phyloP scores from a whole-genome alignment of 2,329 filamentous ascomycete species.

The Sphaerulina populicola region DNA sequence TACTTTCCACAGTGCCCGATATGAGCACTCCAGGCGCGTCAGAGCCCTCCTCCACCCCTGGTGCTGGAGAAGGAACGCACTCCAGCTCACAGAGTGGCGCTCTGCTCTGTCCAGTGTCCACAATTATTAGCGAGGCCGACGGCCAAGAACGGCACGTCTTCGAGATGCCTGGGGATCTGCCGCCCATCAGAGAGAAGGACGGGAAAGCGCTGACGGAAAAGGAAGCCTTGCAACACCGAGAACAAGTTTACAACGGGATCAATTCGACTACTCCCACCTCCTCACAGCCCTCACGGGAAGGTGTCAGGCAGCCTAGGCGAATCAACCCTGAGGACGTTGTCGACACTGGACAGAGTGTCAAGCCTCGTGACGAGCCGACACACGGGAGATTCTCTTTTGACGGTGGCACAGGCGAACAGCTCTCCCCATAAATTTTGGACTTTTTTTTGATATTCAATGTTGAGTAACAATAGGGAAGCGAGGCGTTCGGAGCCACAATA shows the following conservation, averaged over 20 bases:
- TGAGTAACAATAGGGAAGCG: neutral
- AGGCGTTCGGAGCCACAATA: neutral
- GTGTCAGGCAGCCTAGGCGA: conserved; percentile 15
- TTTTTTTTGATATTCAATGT: neutral
- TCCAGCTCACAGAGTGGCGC: conserved; percentile 21
- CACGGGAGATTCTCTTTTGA: conserved; percentile 25
- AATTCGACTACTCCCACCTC: conserved; percentile 24
- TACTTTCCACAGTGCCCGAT: conserved; percentile 19
- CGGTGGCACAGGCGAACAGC: conserved; percentile 8
- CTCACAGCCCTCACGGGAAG: conserved; percentile 6
- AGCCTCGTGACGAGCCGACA: conserved; percentile 11
- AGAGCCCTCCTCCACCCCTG: conserved; percentile 13
- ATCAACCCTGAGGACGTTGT: conserved; percentile 25
- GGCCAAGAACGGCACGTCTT: conserved; percentile 30
- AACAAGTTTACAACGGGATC: conserved; percentile 41
- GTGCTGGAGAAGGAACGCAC: conserved; percentile 25
- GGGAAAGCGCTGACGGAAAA: conserved; percentile 43
- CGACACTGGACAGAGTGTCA: conserved; percentile 3
- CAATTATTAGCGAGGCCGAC: conserved; percentile 24
- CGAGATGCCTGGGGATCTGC: conserved; percentile 50
- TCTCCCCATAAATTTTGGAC: neutral
- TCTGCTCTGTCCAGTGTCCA: conserved; percentile 21
- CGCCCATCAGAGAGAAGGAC: conserved; percentile 44
- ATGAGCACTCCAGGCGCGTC: conserved; percentile 12
- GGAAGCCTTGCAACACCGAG: conserved; percentile 40